These are phyloP conservation scores for Dicorynia guianensis DNA, from an alignment of 306 rosid genomes.

Conservation along the genomic window DNA sequence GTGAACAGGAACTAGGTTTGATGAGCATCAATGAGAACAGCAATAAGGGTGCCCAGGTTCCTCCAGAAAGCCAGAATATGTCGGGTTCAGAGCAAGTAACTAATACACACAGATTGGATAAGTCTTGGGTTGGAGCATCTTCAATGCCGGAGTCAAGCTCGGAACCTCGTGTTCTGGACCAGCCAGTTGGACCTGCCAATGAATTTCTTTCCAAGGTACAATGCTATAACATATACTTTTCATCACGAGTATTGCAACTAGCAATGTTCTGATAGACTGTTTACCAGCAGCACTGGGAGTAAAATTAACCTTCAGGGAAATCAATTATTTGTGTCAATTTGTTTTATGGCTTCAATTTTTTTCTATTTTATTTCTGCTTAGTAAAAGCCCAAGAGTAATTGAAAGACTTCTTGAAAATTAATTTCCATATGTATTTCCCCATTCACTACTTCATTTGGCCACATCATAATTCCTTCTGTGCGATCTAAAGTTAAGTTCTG, in stretches of 20 bases:
- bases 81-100: slow-evolving; percentile 54
- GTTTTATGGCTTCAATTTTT: background rate
- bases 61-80: slow-evolving; percentile 55
- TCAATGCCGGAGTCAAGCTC: slow-evolving; percentile 54
- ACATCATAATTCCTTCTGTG: background rate
- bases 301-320: background rate
- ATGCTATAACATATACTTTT: background rate
- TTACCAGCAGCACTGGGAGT: background rate
- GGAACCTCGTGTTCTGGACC: slow-evolving; percentile 50
- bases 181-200: slow-evolving; percentile 52
- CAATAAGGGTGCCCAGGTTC: slow-evolving; percentile 46
- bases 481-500: background rate
- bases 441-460: background rate
- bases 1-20: slow-evolving; percentile 89
- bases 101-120: slow-evolving; percentile 42
- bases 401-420: background rate
- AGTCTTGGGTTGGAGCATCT: slow-evolving; percentile 63
- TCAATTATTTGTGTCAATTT: slow-evolving; percentile 8
- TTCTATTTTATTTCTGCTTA: too few relatives aligned
- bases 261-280: too few relatives aligned
- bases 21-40: slow-evolving; percentile 87
- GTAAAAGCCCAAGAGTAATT: background rate
- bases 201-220: slow-evolving; percentile 76
- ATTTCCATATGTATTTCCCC: background rate
- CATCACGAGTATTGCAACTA: too few relatives aligned